Base-by-base conservation (phyloP, 202 grass and related monocot species). In the Schoenoplectus triqueter region DNA sequence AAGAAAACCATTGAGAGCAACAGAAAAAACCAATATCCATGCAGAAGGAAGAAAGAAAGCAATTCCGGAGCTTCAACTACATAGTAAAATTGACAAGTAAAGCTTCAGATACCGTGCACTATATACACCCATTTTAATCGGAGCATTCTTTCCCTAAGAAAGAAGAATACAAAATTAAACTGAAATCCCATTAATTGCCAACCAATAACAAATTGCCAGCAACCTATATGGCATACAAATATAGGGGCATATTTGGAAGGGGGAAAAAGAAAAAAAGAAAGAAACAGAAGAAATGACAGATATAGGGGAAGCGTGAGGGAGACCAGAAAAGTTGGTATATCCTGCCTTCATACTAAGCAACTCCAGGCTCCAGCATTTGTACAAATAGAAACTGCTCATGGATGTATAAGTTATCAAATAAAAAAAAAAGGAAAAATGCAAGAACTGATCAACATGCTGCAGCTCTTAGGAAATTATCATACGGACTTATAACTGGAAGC, bases 381-480 rank as follows among this genome's bases (percentile, higher is more conserved):
- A 54, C 22, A 83, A 82, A 85, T 90, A 88, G 89, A 85, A 86
- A 84, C 89, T 10, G 84, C 10, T 80, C 48, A n/a, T 22, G 57
- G 45, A 83, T 68, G 62, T 17, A 71, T 54, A 69, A 19, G 51
- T n/a, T 81, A 71, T 82, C 79, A 65, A 31, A 31, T 31, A 69
- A 65, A 83, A 40, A 83, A 83, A 55, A 45, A 42, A 22, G 44
- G 48, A 40, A 42, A 69, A 59, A 11, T 83, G 44, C 13, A 71
- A 51, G 64, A 45, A 83, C 2, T 15, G 47, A 19, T 85, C 69
- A 90, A 21, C 91, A 95, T 49, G 92, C 95, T 22, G 96, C 96
- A 56, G 96, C 93, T 87, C 89, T 91, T 41, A 90, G 92, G 85
- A 99, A 99, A 86, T 94, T 92, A 67, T 99, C 96, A 19, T 90